phyloP scores from a whole-genome alignment of 2,329 filamentous ascomycete species.

The Sclerotinia subarctica region DNA sequence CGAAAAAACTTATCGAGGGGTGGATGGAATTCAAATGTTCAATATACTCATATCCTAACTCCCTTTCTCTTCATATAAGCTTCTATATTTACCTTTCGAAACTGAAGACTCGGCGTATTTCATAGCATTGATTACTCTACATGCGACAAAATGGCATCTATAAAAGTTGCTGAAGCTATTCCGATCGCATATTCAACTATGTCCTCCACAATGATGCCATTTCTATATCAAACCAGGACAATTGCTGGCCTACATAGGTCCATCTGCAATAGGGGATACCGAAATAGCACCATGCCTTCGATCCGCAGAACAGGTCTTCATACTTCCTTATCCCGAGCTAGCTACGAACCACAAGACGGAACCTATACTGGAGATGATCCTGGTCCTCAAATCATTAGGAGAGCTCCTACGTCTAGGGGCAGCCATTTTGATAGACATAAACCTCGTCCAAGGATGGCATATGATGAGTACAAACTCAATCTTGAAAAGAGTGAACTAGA shows the following conservation, averaged over 20 bases:
- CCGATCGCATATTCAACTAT: conserved; percentile 20
- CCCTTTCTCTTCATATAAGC: background rate
- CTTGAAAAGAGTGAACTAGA: conserved; percentile 14
- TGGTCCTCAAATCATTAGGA: background rate
- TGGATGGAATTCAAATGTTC: background rate
- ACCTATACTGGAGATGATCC: background rate
- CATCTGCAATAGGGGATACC: conserved; percentile 4
- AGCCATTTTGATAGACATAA: background rate
- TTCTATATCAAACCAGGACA: conserved; percentile 71
- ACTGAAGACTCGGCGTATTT: background rate
- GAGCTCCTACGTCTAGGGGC: background rate
- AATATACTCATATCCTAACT: background rate
- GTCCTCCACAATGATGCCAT: conserved; percentile 53
- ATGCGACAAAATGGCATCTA: conserved; percentile 19
- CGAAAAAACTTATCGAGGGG: background rate
- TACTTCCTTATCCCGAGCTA: conserved; percentile 8
- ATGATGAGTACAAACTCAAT: background rate
- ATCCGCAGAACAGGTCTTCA: conserved; percentile 5
- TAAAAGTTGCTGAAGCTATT: conserved; percentile 19
- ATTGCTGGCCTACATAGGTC: conserved; percentile 39
- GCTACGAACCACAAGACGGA: background rate
- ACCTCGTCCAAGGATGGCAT: background rate
- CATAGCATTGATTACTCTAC: background rate
- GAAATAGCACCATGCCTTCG: background rate
- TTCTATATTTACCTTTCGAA: background rate